These are phyloP conservation scores for Withania somnifera DNA, from an alignment of 305 asterid genomes.

Conservation along the genomic window DNA sequence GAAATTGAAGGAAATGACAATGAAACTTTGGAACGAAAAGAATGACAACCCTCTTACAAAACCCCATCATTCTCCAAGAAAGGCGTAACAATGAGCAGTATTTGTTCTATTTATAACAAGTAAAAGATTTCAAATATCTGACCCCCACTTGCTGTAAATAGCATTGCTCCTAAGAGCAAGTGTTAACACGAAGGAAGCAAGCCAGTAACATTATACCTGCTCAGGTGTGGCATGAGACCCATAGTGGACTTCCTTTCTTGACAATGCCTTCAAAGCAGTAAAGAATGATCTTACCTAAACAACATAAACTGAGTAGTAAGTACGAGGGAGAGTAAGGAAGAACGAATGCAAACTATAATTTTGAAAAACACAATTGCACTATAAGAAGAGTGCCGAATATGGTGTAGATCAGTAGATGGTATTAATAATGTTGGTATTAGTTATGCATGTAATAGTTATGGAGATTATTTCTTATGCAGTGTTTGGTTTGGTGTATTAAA, in stretches of 20 bases:
- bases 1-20: background rate
- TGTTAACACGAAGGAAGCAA: background rate
- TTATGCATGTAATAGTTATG: no score
- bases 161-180: background rate
- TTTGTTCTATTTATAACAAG: background rate
- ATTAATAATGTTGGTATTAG: no score
- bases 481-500: no score
- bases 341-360: background rate
- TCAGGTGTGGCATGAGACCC: conserved; percentile 89
- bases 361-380: background rate
- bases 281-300: conserved; percentile 59
- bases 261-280: conserved; percentile 77
- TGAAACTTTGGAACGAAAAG: background rate
- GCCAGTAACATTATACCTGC: conserved; percentile 38
- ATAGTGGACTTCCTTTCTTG: conserved; percentile 69
- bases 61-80: background rate
- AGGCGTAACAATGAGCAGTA: background rate
- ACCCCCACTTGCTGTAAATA: background rate
- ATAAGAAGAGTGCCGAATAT: no score
- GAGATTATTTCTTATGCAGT: no score
- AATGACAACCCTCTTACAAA: background rate
- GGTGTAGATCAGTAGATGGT: no score
- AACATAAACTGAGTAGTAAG: conserved; percentile 9
- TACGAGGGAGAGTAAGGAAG: background rate
- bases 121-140: background rate